A percentile compares a stretch with the other conserved stretches of the same genome.
These are phyloP conservation scores for Striga asiatica DNA, from an alignment of 257 asterid genomes.

Conservation along the genomic window DNA sequence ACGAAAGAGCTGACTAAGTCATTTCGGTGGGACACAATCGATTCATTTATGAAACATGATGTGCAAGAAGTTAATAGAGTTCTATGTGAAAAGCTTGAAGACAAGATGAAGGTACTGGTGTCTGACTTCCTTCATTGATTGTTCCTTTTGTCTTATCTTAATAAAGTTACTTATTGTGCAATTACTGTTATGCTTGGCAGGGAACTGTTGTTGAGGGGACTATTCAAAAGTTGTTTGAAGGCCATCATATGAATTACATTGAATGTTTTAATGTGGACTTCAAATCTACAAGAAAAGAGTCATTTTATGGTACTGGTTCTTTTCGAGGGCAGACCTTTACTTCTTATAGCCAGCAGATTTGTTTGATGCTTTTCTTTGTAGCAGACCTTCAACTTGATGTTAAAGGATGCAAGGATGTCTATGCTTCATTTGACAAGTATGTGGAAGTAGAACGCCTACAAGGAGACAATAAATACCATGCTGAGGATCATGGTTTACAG, in stretches of 20 bases:
- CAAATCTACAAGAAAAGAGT: conserved; percentile 83
- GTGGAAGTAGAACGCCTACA: conserved; percentile 89
- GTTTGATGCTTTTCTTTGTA: conserved; percentile 15
- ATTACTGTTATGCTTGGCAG: conserved; percentile 25
- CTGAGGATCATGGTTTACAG: conserved; percentile 85
- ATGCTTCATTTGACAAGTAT: conserved; percentile 77
- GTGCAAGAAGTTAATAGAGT: conserved; percentile 91
- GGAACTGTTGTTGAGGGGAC: conserved; percentile 97
- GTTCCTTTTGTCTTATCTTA: neutral
- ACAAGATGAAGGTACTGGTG: conserved; percentile 71
- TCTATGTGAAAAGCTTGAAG: conserved; percentile 84
- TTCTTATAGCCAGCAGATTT: conserved; percentile 10
- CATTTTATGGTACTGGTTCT: conserved; percentile 59
- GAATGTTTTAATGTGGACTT: conserved; percentile 81
- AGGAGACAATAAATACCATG: conserved; percentile 83
- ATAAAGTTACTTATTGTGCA: conserved; percentile 9
- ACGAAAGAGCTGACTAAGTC: conserved; percentile 87
- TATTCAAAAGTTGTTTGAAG: conserved; percentile 85
- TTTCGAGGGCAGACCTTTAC: conserved; percentile 6
- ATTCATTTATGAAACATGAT: conserved; percentile 86
- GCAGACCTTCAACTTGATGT: conserved; percentile 90
- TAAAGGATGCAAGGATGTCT: conserved; percentile 77
- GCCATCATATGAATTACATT: conserved; percentile 82
- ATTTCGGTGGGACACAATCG: conserved; percentile 89
- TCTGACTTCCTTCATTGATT: conserved; percentile 6